Evolutionary conservation across 345 rosid genomes (phyloP).

Genomic region (Melaleuca alternifolia): DNA sequence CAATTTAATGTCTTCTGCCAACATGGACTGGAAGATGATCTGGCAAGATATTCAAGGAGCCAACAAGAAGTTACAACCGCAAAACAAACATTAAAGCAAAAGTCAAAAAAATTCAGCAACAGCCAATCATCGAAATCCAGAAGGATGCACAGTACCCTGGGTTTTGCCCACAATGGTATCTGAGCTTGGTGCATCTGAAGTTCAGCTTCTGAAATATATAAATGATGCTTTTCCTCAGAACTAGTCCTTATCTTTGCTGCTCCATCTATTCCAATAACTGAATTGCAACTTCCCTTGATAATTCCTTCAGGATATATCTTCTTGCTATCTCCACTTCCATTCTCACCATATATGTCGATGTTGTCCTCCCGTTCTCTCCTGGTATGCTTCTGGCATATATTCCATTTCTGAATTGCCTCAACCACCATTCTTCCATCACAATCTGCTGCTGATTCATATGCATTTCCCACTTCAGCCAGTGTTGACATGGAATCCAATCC

Average conservation of each 20-base stretch:
- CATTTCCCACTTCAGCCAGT: slow-evolving; percentile 18
- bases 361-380: slow-evolving; percentile 69
- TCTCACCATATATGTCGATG: slow-evolving; percentile 76
- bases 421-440: slow-evolving; percentile 58
- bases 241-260: slow-evolving; percentile 16
- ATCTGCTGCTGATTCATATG: slow-evolving; percentile 43
- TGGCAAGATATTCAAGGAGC: slow-evolving; percentile 14
- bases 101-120: neutral
- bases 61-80: neutral
- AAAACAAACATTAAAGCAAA: neutral
- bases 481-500: slow-evolving; percentile 23
- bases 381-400: slow-evolving; percentile 57
- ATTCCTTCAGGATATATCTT: slow-evolving; percentile 73
- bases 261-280: slow-evolving; percentile 15
- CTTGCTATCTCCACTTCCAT: slow-evolving; percentile 44
- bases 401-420: slow-evolving; percentile 80
- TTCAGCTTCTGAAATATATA: slow-evolving; percentile 83
- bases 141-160: slow-evolving; percentile 33
- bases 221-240: slow-evolving; percentile 48
- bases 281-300: slow-evolving; percentile 19
- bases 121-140: neutral
- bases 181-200: slow-evolving; percentile 49
- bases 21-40: slow-evolving; percentile 53
- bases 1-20: slow-evolving; percentile 7
- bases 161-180: slow-evolving; percentile 58